Percentiles rank a stretch among this genome's conserved stretches.
Conservation (phyloP, 352 stramenopile species). For the Phytopythium delawarense region DNA sequence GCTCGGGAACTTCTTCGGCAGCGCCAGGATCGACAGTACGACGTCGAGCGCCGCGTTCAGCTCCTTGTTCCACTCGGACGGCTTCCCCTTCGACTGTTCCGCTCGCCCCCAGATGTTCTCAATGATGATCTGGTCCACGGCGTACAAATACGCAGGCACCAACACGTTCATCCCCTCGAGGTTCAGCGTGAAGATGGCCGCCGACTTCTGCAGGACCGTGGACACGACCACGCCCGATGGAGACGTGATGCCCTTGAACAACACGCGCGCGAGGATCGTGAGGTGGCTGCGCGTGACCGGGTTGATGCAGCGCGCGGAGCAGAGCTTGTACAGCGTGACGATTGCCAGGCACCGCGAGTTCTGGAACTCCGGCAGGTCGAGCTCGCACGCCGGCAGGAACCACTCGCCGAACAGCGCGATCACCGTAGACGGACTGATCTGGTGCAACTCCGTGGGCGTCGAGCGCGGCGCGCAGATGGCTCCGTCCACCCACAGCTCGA, state of each 20-base stretch:
- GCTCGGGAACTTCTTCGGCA: constrained; percentile 68
- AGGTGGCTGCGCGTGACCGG: constrained; percentile 57
- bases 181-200: constrained; percentile 74
- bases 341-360: constrained; percentile 77
- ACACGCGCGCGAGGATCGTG: constrained; percentile 51
- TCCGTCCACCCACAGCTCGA: constrained; percentile 78
- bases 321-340: constrained; percentile 76
- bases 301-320: constrained; percentile 61
- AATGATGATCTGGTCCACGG: constrained; percentile 81
- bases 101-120: constrained; percentile 73
- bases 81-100: constrained; percentile 61
- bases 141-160: constrained; percentile 76
- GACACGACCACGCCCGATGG: constrained; percentile 71
- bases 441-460: constrained; percentile 49
- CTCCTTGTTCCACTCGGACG: constrained; percentile 80
- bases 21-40: constrained; percentile 63
- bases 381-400: constrained; percentile 82
- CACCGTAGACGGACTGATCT: constrained; percentile 79
- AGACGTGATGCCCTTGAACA: constrained; percentile 79
- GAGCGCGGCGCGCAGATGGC: constrained; percentile 61
- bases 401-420: constrained; percentile 84
- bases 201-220: constrained; percentile 73
- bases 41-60: constrained; percentile 72
- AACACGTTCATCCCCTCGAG: constrained; percentile 74
- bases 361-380: constrained; percentile 62